A percentile compares a stretch with the other conserved stretches of the same genome.
Conservation (phyloP, 441 rosid genomes). For the Rhodomyrtus psidioides region DNA sequence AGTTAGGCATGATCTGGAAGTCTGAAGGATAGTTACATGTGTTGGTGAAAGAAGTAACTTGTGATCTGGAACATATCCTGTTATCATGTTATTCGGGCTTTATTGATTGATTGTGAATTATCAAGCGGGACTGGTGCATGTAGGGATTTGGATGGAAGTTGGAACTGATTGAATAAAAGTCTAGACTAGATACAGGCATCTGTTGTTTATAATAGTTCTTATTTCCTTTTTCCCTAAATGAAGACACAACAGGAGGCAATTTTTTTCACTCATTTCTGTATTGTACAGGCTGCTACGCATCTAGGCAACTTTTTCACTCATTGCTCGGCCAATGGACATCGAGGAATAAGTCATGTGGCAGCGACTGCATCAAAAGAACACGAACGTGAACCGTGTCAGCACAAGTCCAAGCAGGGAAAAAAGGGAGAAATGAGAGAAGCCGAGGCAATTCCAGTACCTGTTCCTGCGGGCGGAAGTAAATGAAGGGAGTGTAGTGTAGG, state of each 20-base stretch:
- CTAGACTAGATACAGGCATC: not conserved
- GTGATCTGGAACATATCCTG: not conserved
- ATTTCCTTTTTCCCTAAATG: not conserved
- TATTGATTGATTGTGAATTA: not conserved
- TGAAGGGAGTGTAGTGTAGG: constrained; percentile 79
- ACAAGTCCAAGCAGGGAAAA: not conserved
- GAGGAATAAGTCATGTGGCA: constrained; percentile 66
- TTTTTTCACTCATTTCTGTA: not conserved
- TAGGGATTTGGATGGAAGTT: not conserved
- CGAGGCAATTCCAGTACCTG: constrained; percentile 40
- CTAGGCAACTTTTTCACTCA: not conserved
- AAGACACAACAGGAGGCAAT: not conserved
- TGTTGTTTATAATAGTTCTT: not conserved
- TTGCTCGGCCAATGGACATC: constrained; percentile 12
- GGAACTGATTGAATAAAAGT: too few species aligned
- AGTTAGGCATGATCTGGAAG: not conserved
- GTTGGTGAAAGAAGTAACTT: not conserved
- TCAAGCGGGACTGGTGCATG: not conserved
- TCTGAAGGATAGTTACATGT: not conserved
- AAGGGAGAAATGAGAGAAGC: not conserved
- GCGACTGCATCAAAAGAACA: constrained; percentile 47
- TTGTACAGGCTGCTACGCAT: not conserved
- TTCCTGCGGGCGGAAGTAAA: constrained; percentile 93
- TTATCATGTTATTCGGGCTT: not conserved
- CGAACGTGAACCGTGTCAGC: not conserved